A percentile compares a stretch with the other conserved stretches of the same genome.
These are phyloP conservation scores for Rhypophila decipiens DNA, from an alignment of 495 filamentous ascomycete species.

Conservation along the genomic window DNA sequence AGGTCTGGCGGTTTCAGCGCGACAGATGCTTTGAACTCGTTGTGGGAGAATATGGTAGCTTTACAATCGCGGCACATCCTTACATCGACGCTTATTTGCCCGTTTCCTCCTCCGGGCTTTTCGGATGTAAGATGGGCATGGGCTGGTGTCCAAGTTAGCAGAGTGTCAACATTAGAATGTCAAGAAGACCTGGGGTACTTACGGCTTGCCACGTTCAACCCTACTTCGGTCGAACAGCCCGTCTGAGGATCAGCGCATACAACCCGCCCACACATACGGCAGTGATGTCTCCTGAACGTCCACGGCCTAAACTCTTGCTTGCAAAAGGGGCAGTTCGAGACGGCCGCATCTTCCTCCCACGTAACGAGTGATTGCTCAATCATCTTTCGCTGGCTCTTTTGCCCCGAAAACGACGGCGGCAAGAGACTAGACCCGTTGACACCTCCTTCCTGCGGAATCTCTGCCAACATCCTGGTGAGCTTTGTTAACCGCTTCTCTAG, in stretches of 20 bases:
- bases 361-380: slow-evolving; percentile 88
- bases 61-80: slow-evolving; percentile 91
- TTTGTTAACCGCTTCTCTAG: slow-evolving; percentile 89
- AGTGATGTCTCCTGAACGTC: slow-evolving; percentile 87
- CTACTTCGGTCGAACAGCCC: slow-evolving; percentile 77
- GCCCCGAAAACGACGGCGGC: slow-evolving; percentile 32
- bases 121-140: slow-evolving; percentile 40
- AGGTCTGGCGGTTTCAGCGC: slow-evolving; percentile 65
- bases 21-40: slow-evolving; percentile 71
- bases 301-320: slow-evolving; percentile 89
- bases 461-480: slow-evolving; percentile 75
- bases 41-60: slow-evolving; percentile 71
- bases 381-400: slow-evolving; percentile 60
- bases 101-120: slow-evolving; percentile 41
- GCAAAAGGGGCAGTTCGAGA: slow-evolving; percentile 82
- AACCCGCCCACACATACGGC: slow-evolving; percentile 83
- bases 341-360: slow-evolving; percentile 87
- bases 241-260: slow-evolving; percentile 85
- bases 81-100: slow-evolving; percentile 66
- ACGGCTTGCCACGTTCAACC: slow-evolving; percentile 66
- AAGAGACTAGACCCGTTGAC: slow-evolving; percentile 22
- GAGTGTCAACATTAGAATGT: not conserved
- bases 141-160: not conserved
- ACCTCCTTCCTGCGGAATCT: slow-evolving; percentile 53
- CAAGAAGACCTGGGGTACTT: slow-evolving; percentile 22